These are phyloP conservation scores for Primulina huaijiensis DNA, from an alignment of 257 asterid genomes.

Conservation along the genomic window DNA sequence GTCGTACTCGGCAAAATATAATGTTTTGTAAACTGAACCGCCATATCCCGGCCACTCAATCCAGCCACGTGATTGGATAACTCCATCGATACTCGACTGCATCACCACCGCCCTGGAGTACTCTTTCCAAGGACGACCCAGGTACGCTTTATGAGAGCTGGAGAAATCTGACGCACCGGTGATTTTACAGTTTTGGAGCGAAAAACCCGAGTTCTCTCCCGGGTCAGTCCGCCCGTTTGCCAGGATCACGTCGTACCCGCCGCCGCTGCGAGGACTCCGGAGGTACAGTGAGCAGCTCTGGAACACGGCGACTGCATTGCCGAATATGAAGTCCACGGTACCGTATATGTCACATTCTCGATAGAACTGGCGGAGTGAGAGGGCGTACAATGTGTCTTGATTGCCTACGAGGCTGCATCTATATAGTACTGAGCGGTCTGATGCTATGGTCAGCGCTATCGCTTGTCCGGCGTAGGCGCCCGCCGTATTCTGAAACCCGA, in stretches of 20 bases:
- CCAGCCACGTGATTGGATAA: constrained; percentile 53
- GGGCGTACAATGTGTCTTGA: constrained; percentile 68
- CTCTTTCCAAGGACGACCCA: constrained; percentile 66
- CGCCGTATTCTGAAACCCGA: constrained; percentile 71
- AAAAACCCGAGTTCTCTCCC: constrained; percentile 67
- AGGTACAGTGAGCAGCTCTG: constrained; percentile 52
- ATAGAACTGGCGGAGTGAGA: constrained; percentile 66
- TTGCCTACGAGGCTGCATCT: constrained; percentile 61
- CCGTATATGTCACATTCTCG: constrained; percentile 77
- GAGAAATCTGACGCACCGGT: constrained; percentile 39
- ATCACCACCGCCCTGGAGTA: constrained; percentile 64
- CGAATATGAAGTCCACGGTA: constrained; percentile 68
- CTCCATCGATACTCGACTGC: constrained; percentile 57
- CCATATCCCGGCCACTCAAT: constrained; percentile 60
- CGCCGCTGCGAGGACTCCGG: constrained; percentile 43
- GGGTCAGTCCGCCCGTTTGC: constrained; percentile 66
- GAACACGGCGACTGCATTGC: constrained; percentile 67
- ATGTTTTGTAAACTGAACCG: constrained; percentile 31
- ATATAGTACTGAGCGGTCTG: constrained; percentile 59
- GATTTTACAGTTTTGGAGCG: constrained; percentile 55
- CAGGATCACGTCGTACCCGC: constrained; percentile 48
- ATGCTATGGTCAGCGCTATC: constrained; percentile 49
- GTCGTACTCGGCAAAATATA: constrained; percentile 54
- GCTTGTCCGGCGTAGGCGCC: constrained; percentile 55
- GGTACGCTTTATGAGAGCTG: constrained; percentile 32